phyloP scores from a whole-genome alignment of 2,329 filamentous ascomycete species.

The Ascochyta fabae region DNA sequence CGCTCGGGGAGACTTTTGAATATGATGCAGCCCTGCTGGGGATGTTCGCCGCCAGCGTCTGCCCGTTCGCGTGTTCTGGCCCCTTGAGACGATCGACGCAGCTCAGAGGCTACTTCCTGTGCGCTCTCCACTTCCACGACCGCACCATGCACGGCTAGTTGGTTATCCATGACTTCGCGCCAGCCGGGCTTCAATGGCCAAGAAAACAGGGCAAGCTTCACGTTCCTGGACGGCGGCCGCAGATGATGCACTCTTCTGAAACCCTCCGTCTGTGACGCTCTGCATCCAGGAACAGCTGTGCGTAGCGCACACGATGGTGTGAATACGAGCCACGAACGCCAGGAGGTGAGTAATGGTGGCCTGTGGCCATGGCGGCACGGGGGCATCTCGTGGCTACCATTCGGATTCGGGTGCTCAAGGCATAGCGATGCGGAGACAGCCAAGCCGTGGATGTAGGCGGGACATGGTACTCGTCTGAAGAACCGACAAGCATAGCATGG shows the following conservation, averaged over 20 bases:
- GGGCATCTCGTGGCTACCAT: slow-evolving; percentile 18
- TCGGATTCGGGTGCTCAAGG: slow-evolving; percentile 18
- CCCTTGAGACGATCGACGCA: slow-evolving; percentile 47
- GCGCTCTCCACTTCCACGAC: slow-evolving; percentile 29
- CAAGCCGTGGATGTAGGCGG: slow-evolving; percentile 20
- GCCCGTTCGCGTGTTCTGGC: slow-evolving; percentile 42
- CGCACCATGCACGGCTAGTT: slow-evolving; percentile 35
- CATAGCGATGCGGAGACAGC: slow-evolving; percentile 30
- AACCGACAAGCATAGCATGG: slow-evolving; percentile 27
- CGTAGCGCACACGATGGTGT: slow-evolving; percentile 10
- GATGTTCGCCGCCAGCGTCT: slow-evolving; percentile 37
- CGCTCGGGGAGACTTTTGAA: slow-evolving; percentile 18
- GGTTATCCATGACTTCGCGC: slow-evolving; percentile 29
- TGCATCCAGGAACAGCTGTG: slow-evolving; percentile 25
- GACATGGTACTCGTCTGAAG: slow-evolving; percentile 18
- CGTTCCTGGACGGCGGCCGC: slow-evolving; percentile 41
- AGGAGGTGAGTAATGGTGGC: not conserved
- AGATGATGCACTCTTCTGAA: slow-evolving; percentile 29
- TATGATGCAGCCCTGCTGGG: slow-evolving; percentile 39
- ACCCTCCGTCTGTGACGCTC: slow-evolving; percentile 22
- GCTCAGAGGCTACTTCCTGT: slow-evolving; percentile 20
- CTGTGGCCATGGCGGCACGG: slow-evolving; percentile 3
- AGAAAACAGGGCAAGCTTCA: slow-evolving; percentile 32
- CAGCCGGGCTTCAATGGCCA: slow-evolving; percentile 24
- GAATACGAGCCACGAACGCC: not conserved